These are phyloP conservation scores for Tritrichomonas musculus DNA, from an alignment of 208 protist species.

Conservation along the genomic window DNA sequence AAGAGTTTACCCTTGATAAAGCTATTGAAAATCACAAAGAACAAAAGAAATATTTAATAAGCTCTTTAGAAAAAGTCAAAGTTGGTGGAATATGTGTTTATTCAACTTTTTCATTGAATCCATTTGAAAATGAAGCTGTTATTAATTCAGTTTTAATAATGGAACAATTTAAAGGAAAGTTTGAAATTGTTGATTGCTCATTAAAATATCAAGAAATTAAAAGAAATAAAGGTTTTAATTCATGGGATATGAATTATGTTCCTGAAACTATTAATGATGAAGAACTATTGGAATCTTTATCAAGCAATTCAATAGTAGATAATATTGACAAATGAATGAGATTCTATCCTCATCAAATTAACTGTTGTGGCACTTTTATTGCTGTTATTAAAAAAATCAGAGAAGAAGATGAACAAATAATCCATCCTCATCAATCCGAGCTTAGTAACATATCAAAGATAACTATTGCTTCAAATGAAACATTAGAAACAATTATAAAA, in stretches of 20 bases:
- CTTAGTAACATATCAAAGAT: too few relatives aligned
- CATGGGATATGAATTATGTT: background rate
- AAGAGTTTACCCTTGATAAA: slow-evolving; percentile 34
- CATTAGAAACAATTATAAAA: too few relatives aligned
- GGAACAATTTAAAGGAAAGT: background rate
- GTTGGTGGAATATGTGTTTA: slow-evolving; percentile 53
- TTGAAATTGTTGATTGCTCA: slow-evolving; percentile 3
- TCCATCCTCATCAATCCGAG: too few relatives aligned
- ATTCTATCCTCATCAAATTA: background rate
- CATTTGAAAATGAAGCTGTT: slow-evolving; percentile 61
- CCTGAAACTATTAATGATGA: too few relatives aligned
- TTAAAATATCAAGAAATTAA: background rate
- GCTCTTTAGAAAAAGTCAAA: slow-evolving; percentile 26
- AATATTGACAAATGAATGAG: background rate
- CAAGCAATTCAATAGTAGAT: background rate
- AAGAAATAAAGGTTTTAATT: background rate
- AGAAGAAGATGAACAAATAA: too few relatives aligned
- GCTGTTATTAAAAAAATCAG: background rate
- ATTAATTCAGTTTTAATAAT: slow-evolving; percentile 48
- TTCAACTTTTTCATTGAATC: slow-evolving; percentile 57
- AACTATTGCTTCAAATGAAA: too few relatives aligned
- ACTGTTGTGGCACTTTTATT: background rate
- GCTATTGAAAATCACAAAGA: slow-evolving; percentile 39
- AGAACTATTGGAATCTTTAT: background rate
- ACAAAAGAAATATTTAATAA: slow-evolving; percentile 41